Base-by-base conservation (phyloP, 73 alveolate genomes). In the Paramecium pentaurelia region DNA sequence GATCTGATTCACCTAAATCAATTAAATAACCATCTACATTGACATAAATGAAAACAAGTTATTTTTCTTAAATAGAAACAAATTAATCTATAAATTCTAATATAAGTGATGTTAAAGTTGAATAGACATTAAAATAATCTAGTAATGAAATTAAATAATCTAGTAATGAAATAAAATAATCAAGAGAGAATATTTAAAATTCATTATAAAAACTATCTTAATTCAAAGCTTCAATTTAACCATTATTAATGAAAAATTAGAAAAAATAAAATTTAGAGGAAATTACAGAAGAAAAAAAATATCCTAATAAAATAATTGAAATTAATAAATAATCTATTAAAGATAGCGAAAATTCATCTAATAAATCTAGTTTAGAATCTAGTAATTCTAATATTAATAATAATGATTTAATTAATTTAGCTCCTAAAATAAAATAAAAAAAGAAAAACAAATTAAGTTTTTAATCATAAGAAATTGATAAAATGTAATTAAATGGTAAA, bases 1-100 rank as follows among this genome's bases (percentile, higher is more conserved):
- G 84, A 64, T 80, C 91, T 14, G 91, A 80, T 8, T 80, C 91
- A 32, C 75, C 91, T 12, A 42, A 44, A 49, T 80, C 91, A 32
- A 18, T 54, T 54, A 54, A 54, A 18, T 54, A 54, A 18, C 6
- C 70, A 54, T 14, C 60, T 16, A 9, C 27, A 4, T 54, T 18
- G 20, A 27, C 49, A 3, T 32, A 64, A 64, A 32, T 64, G 30
- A 64, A 64, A 64, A 28, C 49, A 25, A 64, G 84, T 64, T 11
- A 34, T 64, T 64, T 64, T 27, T 28, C 6, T 14, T 64, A 64
- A 32, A 28, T 14, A 3, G 84, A 64, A 28, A 11, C 12, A 28
- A 64, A 64, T 64, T 64, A 64, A 64, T 64, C 84, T 28, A 64
- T 34, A 12, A 32, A 64, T 32, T 64, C 47, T 32, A 12, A 30